These are phyloP conservation scores for Annulohypoxylon truncatum DNA, from an alignment of 2,329 filamentous ascomycete genomes.

Conservation along the genomic window DNA sequence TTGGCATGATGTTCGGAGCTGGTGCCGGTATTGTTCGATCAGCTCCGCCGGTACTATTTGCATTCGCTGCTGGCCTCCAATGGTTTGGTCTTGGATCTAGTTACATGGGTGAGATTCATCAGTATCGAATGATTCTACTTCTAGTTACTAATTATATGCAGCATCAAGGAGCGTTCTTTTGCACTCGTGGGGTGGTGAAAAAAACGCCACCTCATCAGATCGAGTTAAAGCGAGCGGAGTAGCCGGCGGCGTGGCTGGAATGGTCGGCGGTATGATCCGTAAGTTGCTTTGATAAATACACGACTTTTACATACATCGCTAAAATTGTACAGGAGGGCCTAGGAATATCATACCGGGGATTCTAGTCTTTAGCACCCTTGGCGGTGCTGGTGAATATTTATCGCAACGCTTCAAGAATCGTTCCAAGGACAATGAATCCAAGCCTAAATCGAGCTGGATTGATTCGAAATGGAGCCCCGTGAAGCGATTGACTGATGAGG, in stretches of 20 bases:
- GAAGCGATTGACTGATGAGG: constrained; percentile 73
- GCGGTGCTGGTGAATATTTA: constrained; percentile 52
- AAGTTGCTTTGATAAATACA: constrained; percentile 47
- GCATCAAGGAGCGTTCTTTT: constrained; percentile 62
- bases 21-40: constrained; percentile 78
- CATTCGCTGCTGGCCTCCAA: constrained; percentile 78
- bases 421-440: constrained; percentile 25
- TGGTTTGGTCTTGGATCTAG: constrained; percentile 83
- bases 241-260: constrained; percentile 76
- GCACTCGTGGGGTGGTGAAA: constrained; percentile 61
- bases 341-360: constrained; percentile 64
- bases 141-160: constrained; percentile 46
- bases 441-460: constrained; percentile 52
- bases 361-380: constrained; percentile 59
- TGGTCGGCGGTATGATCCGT: constrained; percentile 68
- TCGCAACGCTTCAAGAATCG: constrained; percentile 35
- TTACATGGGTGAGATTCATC: constrained; percentile 73
- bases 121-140: neutral
- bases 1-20: constrained; percentile 73
- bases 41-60: constrained; percentile 75
- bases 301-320: constrained; percentile 26
- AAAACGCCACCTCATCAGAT: constrained; percentile 67
- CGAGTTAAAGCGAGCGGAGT: constrained; percentile 74
- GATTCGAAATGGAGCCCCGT: constrained; percentile 80
- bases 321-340: constrained; percentile 58